Evolutionary conservation across 306 rosid species (phyloP).

Genomic region (Crataegus laevigata): DNA sequence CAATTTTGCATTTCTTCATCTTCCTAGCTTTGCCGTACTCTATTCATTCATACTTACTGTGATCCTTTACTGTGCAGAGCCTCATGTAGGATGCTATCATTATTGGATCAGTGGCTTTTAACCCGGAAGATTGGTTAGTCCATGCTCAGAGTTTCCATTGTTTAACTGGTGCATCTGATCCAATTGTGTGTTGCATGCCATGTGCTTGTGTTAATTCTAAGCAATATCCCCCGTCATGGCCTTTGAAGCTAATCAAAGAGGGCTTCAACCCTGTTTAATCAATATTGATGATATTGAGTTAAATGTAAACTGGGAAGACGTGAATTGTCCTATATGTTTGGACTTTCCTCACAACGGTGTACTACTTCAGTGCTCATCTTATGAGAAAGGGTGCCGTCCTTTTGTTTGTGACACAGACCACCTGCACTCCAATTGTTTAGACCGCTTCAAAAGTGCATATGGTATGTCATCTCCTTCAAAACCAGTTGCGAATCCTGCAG

Average conservation of each 20-base stretch:
- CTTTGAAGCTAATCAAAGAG: slow-evolving; percentile 7
- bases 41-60: not conserved
- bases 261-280: slow-evolving; percentile 9
- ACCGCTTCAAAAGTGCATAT: slow-evolving; percentile 69
- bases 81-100: not conserved
- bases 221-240: slow-evolving; percentile 10
- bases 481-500: slow-evolving; percentile 28
- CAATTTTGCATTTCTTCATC: not conserved
- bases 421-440: slow-evolving; percentile 86
- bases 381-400: slow-evolving; percentile 77
- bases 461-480: slow-evolving; percentile 43
- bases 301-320: slow-evolving; percentile 58
- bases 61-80: slow-evolving; percentile 5
- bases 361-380: slow-evolving; percentile 79
- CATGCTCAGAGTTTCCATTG: not conserved
- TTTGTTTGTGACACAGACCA: slow-evolving; percentile 84
- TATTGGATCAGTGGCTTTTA: not conserved
- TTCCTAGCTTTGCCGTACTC: not conserved
- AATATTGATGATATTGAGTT: slow-evolving; percentile 39
- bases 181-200: slow-evolving; percentile 3
- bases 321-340: slow-evolving; percentile 83
- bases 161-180: not conserved
- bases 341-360: slow-evolving; percentile 91
- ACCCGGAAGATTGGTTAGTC: not conserved
- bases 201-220: slow-evolving; percentile 11